A percentile compares a stretch with the other conserved stretches of the same genome.
Evolutionary conservation across 139 green algal species (phyloP).

Genomic region (Trebouxia sp.): DNA sequence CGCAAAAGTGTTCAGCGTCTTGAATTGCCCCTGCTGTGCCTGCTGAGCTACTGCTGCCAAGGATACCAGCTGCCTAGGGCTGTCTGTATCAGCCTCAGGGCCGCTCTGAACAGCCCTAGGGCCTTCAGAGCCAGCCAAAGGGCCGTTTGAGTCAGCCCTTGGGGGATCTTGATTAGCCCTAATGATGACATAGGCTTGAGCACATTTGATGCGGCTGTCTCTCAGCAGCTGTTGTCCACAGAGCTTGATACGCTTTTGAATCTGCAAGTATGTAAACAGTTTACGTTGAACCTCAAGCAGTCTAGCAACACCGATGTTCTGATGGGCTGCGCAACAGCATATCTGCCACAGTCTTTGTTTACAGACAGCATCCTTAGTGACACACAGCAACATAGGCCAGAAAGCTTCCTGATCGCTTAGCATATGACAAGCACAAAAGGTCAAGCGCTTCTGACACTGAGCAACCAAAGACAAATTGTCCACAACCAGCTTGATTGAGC

Average conservation of each 20-base stretch:
- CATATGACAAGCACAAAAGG: background rate
- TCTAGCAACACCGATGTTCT: too few relatives aligned
- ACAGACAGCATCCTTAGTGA: too few relatives aligned
- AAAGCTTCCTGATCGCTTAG: too few relatives aligned
- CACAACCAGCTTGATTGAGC: too few relatives aligned
- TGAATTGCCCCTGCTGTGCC: background rate
- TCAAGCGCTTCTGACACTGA: background rate
- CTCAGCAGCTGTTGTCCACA: background rate
- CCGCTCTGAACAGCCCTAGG: too few relatives aligned
- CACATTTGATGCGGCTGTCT: constrained; percentile 3
- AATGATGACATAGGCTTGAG: background rate
- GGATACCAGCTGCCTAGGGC: background rate
- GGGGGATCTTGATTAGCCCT: background rate
- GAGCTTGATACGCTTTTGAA: background rate
- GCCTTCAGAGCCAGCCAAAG: background rate
- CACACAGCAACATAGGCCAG: too few relatives aligned
- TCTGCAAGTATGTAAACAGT: too few relatives aligned
- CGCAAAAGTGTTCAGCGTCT: background rate
- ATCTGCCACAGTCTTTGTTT: too few relatives aligned
- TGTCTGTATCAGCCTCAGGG: background rate
- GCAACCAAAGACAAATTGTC: too few relatives aligned
- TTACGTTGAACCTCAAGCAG: too few relatives aligned
- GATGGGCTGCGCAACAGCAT: too few relatives aligned
- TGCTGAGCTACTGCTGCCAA: constrained; percentile 1
- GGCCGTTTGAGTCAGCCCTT: background rate